Percentiles rank a stretch among this genome's conserved stretches.
phyloP scores from a whole-genome alignment of 139 green algal species.

The Coelastrella sp. region DNA sequence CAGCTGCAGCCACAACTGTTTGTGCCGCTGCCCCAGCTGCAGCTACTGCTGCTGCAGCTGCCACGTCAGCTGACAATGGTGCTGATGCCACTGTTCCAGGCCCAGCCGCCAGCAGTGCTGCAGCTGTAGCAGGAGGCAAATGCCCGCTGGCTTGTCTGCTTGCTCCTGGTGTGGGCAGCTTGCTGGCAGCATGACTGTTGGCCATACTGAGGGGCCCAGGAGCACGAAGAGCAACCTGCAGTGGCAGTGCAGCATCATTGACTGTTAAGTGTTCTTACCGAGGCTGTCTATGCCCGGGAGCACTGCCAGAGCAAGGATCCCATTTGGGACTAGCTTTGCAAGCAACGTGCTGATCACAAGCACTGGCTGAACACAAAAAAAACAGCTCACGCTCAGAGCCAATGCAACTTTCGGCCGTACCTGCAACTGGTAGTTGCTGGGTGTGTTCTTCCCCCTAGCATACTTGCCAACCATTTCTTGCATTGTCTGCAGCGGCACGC shows the following conservation, averaged over 20 bases:
- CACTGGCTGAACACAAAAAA: background rate
- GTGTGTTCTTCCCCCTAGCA: background rate
- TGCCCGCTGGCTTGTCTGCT: background rate
- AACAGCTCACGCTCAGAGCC: background rate
- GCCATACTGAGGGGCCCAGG: background rate
- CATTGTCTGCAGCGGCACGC: conserved; percentile 10
- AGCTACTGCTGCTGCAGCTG: background rate
- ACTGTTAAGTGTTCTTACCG: background rate
- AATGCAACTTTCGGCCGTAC: background rate
- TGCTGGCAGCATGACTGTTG: conserved; percentile 15
- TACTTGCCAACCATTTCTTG: conserved; percentile 26
- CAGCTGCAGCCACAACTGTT: too few species aligned
- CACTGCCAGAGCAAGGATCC: background rate
- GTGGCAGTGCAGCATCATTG: background rate
- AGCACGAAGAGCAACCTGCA: conserved; percentile 12
- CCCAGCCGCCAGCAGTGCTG: background rate
- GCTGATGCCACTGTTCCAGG: background rate
- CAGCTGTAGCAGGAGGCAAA: background rate
- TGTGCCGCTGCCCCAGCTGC: conserved; percentile 6
- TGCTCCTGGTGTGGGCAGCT: conserved; percentile 6
- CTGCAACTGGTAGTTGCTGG: conserved; percentile 43
- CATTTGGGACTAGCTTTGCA: background rate
- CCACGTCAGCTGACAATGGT: conserved; percentile 15
- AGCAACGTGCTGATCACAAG: background rate
- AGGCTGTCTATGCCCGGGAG: background rate